phyloP scores from a whole-genome alignment of 2,329 filamentous ascomycete species.

The Colletotrichum navitas region DNA sequence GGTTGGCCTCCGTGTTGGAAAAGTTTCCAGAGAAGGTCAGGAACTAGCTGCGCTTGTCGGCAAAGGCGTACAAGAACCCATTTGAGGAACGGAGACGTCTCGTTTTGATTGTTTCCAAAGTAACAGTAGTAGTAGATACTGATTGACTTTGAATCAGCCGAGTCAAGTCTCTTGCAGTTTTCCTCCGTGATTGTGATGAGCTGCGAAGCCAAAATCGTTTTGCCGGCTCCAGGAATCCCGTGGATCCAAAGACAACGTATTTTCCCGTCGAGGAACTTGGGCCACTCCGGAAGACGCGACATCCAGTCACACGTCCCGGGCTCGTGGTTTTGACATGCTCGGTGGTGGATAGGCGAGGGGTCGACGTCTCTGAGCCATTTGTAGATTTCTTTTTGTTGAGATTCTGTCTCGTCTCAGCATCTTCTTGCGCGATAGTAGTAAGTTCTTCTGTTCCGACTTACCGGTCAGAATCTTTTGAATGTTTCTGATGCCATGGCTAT shows the following conservation, averaged over 20 bases:
- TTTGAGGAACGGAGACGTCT: fast-evolving
- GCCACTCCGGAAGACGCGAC: not conserved
- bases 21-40: not conserved
- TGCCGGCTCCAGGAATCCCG: slow-evolving; percentile 10
- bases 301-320: slow-evolving; percentile 15
- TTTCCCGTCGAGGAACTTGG: fast-evolving
- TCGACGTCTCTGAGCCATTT: not conserved
- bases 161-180: fast-evolving
- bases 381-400: not conserved
- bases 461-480: not conserved
- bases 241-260: slow-evolving; percentile 3
- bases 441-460: fast-evolving
- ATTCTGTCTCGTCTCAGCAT: not conserved
- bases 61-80: not conserved
- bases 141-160: fast-evolving
- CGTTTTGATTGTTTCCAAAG: not conserved
- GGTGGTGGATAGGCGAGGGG: not conserved
- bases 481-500: not conserved
- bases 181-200: fast-evolving
- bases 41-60: fast-evolving
- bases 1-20: not conserved
- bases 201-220: not conserved
- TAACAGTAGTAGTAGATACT: slow-evolving; percentile 13
- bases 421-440: not conserved
- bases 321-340: not conserved